Evolutionary conservation across 495 filamentous ascomycete genomes (phyloP), one percentile per base, ranked within the genome.

Genomic region (Aeminium ludgeri): DNA sequence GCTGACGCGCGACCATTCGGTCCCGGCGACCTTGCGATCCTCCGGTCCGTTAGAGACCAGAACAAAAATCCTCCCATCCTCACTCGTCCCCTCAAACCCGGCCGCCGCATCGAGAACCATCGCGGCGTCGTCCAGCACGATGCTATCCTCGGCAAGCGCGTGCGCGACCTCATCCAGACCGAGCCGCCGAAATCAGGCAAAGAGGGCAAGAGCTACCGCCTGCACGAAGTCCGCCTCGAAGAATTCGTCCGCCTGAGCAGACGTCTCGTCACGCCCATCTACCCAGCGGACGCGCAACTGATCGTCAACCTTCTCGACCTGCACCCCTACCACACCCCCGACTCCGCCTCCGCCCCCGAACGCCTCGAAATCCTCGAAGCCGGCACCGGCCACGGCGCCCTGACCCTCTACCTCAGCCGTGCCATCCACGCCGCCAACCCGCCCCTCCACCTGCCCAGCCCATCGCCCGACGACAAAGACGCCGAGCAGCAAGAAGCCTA

Each of bases 291-390:
- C 56, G 78, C 77, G 28, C 73, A 70, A 46, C 48, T 79, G 15
- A 84, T 87, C 31, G 74, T 79, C 27, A 74, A 71, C 12, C 64
- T 86, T 17, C 68, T 87, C 23, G 82, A 86, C 49, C 66, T 87
- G 33, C 74, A 86, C 48, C 25, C 36, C 20, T 16, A 34, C n/a
- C 31, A 34, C n/a, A 5, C n/a, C 65, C 69, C 34, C 49, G 62
- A 12, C 52, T 30, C 28, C 7, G 7, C 28, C 28, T 8, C 28
- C 7, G 8, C 7, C 7, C 7, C 28, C 28, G 38, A 48, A 0
- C 34, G 47, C 6, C 44, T 83, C 0, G 78, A 86, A 50, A 78
- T 86, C 29, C 72, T 87, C 27, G 82, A 87, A 58, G 80, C 80
- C 29, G 82, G 82, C 6, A 86, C 82, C 1, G 82, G 82, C 2